Evolutionary conservation across 371 early-diverging fungal genomes (phyloP), one percentile per base, ranked within the genome.

Genomic region (Pancytospora epiphaga): DNA sequence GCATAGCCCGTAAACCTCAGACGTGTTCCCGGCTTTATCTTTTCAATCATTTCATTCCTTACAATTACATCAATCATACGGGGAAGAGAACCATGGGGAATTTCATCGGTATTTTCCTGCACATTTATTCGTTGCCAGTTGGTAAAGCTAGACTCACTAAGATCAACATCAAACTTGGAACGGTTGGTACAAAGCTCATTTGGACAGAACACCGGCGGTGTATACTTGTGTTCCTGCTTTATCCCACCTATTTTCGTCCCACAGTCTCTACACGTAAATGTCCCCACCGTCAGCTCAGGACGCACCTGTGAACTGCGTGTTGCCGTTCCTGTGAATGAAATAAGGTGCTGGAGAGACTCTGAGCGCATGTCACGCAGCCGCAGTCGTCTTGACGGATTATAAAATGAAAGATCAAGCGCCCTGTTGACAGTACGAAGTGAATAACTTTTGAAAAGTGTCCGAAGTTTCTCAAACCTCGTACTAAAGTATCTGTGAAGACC

Each of bases 51-150:
- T 65, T 93, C 97, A 70, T 91, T 87, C 51, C 95, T 86, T 54
- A 97, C 84, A 73, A 97, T 91, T 1, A 96, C 91, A 74, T 97
- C 97, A 80, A 98, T 84, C 19, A 88, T 89, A 75, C 98, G 81
- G 34, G 98, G 98, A 89, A 95, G 92, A 70, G 89, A 88, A 54
- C 98, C 98, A 6, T 90, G 87, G 18, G 97, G 96, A 54, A 95
- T 93, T 76, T 97, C 95, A 61, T 88, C 87, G 27, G 94, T 85
- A 73, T 91, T 91, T 83, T 98, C 98, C 82, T 98, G 98, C 52
- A 98, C 85, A 33, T 95, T 85, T 30, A 96, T 86, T 73, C 90
- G 87, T 84, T 98, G 97, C 95, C 95, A 98, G 82, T 97, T 94
- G 37, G 86, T 86, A 80, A 96, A 98, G 69, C 86, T 86, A 76